A percentile compares a stretch with the other conserved stretches of the same genome.
Evolutionary conservation across 306 rosid species (phyloP).

Genomic region (Morella rubra): DNA sequence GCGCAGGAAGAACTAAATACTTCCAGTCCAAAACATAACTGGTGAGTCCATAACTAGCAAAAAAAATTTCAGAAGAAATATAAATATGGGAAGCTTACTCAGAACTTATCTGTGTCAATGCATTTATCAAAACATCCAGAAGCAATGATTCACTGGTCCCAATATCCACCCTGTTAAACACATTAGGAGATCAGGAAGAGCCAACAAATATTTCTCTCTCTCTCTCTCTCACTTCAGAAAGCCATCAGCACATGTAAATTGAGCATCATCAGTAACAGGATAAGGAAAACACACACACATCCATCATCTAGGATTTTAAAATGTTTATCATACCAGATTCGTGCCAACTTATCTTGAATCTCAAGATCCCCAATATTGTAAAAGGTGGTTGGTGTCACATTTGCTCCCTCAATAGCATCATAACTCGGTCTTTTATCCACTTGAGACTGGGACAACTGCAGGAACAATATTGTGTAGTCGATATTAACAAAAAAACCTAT

Average conservation of each 20-base stretch:
- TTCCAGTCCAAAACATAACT: slow-evolving; percentile 14
- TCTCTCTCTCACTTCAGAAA: slow-evolving; percentile 2
- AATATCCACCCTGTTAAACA: slow-evolving; percentile 73
- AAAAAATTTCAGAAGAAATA: background rate
- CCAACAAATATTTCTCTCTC: background rate
- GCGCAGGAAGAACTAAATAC: background rate
- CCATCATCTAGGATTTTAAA: background rate
- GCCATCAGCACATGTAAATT: slow-evolving; percentile 11
- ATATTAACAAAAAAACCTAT: slow-evolving; percentile 19
- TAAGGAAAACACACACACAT: background rate
- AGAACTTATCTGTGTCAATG: slow-evolving; percentile 83
- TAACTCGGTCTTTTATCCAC: slow-evolving; percentile 74
- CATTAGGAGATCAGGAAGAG: no score
- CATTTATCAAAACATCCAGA: slow-evolving; percentile 83
- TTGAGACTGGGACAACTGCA: slow-evolving; percentile 76
- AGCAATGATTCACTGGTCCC: slow-evolving; percentile 79
- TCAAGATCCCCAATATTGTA: slow-evolving; percentile 94
- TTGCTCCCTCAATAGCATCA: slow-evolving; percentile 77
- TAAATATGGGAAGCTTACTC: slow-evolving; percentile 59
- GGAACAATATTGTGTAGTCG: slow-evolving; percentile 11
- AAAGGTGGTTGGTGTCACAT: slow-evolving; percentile 73
- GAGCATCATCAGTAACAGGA: background rate
- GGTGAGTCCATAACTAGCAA: slow-evolving; percentile 5
- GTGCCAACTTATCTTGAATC: slow-evolving; percentile 89
- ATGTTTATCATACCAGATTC: slow-evolving; percentile 58